Base-by-base conservation (phyloP, 345 rosid genomes). In the Odontarrhena argentea region DNA sequence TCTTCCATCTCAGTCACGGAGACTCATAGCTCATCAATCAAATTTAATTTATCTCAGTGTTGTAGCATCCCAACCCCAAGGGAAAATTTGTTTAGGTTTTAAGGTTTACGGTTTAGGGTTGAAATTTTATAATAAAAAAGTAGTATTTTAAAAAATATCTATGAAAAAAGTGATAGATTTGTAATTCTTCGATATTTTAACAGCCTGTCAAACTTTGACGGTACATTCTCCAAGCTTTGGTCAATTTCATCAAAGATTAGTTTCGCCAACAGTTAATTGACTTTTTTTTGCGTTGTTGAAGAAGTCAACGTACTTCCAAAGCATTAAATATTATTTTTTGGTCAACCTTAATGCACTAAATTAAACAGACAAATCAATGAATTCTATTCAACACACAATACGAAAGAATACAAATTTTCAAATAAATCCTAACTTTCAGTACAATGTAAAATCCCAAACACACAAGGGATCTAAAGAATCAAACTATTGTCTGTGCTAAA, bases 381-480 rank as follows among this genome's bases (percentile, higher is more conserved):
- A 37, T 14, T 50, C 24, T 64, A 59, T 25, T 36, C 32, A 41
- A 57, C 11, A 49, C 54, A 69, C 38, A 5, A 8, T 63, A 46
- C 11, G 2, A 42, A 0, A 41, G 14, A 48, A 67, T 62, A 70
- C 61, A 15, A 66, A 60, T 28, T 12, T 13, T 42, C 45, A 69
- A 51, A 60, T 24, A 52, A 42, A 69, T 4, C 36, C 66, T 69
- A 50, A 7, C 24, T 44, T 46, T 54, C 51, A 68, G 64, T 42
- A 60, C 41, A 58, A 58, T 73, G 71, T 72, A 7, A 7, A 41
- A 65, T 52, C 66, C 76, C 67, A 57, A 65, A 58, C 57, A 63
- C 69, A 41, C 22, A 58, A 51, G 61, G 71, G 67, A 59, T 58
- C 55, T 42, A 65, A 73, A 65, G 71, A 72, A 72, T 65, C 24